Base-by-base conservation (phyloP, 371 early-diverging fungal species). In the Mucor racemosus region DNA sequence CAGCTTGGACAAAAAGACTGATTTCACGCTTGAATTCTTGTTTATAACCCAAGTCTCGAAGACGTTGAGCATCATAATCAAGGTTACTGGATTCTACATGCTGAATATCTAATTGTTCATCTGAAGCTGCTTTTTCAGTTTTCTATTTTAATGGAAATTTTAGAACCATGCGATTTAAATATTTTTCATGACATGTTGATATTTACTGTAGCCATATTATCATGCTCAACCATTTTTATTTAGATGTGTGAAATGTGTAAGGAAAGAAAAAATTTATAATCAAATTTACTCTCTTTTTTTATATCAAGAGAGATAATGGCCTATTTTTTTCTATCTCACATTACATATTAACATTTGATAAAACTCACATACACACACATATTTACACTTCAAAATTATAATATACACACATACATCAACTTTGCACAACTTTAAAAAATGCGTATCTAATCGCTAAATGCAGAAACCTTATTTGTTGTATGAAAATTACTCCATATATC, bases 11-110 rank as follows among this genome's bases (percentile, higher is more conserved):
- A 38, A 80, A 63, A 19, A 75, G 58, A 58, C 71, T 75, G 41
- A 80, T 65, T 14, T 76, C 77, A 41, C 80, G 69, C n/a, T 74
- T 80, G 53, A 80, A 80, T 48, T 80, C 80, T 73, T 80, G 80
- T 31, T 77, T 76, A 46, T 80, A 80, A 2, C 80, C 80, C 14
- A 80, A 70, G 26, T 75, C 77, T 31, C 69, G 65, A 7, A 80
- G 58, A 10, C 73, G 53, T 36, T 77, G 77, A 8, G 75, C 77
- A 70, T 80, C 80, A 39, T 58, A 58, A 48, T 80, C 80, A 10
- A 74, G 46, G 33, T 65, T 17, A 17, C 50, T 69, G 3, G 69
- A 21, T 57, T 69, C 69, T 11, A 69, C 48, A 61, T 65, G 65
- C 15, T 54, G 54, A 26, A 69, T 42, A 55, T 64, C 69, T 17